phyloP scores from a whole-genome alignment of 768 basidiomycete species.

The Suillus bovinus region DNA sequence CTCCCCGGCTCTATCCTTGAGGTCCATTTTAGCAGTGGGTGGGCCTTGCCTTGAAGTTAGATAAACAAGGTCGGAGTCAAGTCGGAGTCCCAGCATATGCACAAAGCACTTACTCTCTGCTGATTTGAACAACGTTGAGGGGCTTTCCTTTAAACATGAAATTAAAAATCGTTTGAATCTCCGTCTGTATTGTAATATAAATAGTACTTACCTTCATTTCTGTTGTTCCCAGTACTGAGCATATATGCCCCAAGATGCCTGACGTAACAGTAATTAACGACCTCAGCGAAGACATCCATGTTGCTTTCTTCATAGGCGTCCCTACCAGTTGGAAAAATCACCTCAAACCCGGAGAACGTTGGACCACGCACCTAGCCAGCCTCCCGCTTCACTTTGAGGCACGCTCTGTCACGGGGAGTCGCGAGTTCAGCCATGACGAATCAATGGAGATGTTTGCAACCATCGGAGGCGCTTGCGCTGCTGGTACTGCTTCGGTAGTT shows the following conservation, averaged over 20 bases:
- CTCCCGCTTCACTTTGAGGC: constrained; percentile 17
- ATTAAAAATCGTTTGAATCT: background rate
- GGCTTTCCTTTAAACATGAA: no score
- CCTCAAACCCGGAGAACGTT: constrained; percentile 19
- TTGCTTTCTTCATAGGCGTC: constrained; percentile 21
- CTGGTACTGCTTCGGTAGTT: constrained; percentile 13
- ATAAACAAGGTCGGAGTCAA: no score
- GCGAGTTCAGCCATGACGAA: constrained; percentile 17
- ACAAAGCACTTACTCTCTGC: no score
- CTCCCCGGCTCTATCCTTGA: no score
- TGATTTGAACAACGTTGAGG: no score
- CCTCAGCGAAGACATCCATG: constrained; percentile 20
- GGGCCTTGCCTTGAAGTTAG: no score
- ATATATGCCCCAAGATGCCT: constrained; percentile 11
- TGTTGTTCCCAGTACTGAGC: background rate
- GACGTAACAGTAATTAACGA: constrained; percentile 23
- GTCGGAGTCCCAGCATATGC: no score
- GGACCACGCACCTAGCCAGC: constrained; percentile 14
- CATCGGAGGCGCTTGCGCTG: background rate
- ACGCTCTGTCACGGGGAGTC: constrained; percentile 15
- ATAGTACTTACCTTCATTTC: background rate
- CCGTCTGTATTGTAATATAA: background rate
- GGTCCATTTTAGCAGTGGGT: no score
- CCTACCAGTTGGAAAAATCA: constrained; percentile 20
- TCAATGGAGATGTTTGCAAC: constrained; percentile 22